These are phyloP conservation scores for Diospyros kaki DNA, from an alignment of 148 eudicot genomes.

Conservation along the genomic window DNA sequence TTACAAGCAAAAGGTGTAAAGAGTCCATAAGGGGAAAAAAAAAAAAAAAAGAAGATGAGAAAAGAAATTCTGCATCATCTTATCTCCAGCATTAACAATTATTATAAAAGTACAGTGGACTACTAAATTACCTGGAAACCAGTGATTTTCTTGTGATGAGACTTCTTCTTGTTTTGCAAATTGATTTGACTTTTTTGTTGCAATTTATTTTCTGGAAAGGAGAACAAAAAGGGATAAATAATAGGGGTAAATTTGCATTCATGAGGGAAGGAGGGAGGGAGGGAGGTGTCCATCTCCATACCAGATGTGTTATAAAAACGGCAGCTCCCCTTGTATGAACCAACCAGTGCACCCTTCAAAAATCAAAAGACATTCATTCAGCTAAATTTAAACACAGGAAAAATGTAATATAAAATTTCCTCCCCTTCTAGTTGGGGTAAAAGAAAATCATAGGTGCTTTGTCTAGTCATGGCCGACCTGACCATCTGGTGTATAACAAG, in stretches of 20 bases:
- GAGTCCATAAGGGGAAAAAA: not conserved
- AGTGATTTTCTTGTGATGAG: constrained; percentile 88
- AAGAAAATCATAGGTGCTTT: constrained; percentile 1
- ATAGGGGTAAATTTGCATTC: not conserved
- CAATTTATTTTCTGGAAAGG: constrained; percentile 62
- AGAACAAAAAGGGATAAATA: constrained; percentile 9
- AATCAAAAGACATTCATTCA: constrained; percentile 16
- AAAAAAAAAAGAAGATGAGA: not conserved
- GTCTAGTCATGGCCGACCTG: constrained; percentile 45
- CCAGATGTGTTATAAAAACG: constrained; percentile 75
- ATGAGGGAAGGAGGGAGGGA: constrained; percentile 10
- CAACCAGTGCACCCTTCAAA: constrained; percentile 86
- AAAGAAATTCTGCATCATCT: not conserved
- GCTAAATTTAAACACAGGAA: constrained; percentile 8
- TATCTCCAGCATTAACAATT: not conserved
- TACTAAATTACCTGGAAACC: constrained; percentile 65
- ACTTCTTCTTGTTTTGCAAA: constrained; percentile 82
- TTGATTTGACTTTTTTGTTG: constrained; percentile 64
- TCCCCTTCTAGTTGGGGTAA: not conserved
- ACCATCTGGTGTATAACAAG: constrained; percentile 95
- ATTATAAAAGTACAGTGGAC: not conserved
- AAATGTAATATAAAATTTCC: not conserved
- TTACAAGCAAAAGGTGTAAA: constrained; percentile 5
- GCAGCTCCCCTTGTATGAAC: constrained; percentile 93
- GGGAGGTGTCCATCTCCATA: constrained; percentile 21